A percentile compares a stretch with the other conserved stretches of the same genome.
Evolutionary conservation across 768 basidiomycete genomes (phyloP).

Genomic region (Pleurotus citrinopileatus): DNA sequence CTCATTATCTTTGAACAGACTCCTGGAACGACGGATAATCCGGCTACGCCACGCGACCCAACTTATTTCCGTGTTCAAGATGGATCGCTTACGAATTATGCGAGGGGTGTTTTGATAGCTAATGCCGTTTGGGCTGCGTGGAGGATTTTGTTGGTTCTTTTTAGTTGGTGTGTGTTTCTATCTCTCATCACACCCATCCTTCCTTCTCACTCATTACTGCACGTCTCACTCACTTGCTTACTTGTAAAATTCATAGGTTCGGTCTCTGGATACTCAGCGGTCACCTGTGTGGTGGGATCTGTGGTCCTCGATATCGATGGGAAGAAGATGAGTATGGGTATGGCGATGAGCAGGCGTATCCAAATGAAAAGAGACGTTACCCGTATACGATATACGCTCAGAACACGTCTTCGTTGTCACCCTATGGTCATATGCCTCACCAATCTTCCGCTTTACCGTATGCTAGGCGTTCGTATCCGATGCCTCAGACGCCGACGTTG

Average conservation of each 20-base stretch:
- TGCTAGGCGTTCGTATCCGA: conserved; percentile 7
- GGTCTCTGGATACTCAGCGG: conserved; percentile 80
- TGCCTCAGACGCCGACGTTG: conserved; percentile 4
- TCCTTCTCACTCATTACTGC: background rate
- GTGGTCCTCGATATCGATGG: conserved; percentile 82
- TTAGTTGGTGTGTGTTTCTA: conserved; percentile 56
- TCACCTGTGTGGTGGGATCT: conserved; percentile 75
- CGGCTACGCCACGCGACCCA: conserved; percentile 45
- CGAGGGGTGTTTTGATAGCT: conserved; percentile 74
- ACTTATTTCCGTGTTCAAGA: conserved; percentile 69
- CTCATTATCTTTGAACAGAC: too few species aligned
- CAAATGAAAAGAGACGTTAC: conserved; percentile 47
- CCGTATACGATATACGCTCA: conserved; percentile 28
- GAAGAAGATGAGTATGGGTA: conserved; percentile 60
- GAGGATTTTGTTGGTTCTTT: conserved; percentile 63
- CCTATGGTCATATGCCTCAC: background rate
- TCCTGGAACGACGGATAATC: background rate
- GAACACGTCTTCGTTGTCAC: background rate
- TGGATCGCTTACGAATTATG: conserved; percentile 72
- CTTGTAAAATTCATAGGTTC: too few species aligned
- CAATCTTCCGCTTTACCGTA: background rate
- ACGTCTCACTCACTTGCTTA: conserved; percentile 2
- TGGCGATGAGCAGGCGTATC: conserved; percentile 50
- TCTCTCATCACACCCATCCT: conserved; percentile 5
- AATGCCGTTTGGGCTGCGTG: conserved; percentile 83